These are phyloP conservation scores for Acanthamoeba triangularis DNA, from an alignment of 208 protist species.

Conservation along the genomic window DNA sequence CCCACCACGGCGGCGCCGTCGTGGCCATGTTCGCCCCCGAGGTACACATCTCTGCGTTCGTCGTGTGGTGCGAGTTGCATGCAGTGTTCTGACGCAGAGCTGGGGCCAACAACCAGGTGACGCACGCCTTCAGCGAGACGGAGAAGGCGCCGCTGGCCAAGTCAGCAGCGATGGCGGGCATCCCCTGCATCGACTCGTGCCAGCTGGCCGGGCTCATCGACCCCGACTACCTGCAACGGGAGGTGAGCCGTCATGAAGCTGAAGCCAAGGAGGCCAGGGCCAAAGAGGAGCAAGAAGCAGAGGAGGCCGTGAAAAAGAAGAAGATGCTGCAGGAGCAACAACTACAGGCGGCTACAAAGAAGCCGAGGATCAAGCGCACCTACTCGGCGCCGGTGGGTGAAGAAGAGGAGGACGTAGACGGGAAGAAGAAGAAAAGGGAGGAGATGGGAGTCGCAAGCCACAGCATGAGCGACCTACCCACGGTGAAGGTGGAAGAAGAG, in stretches of 20 bases:
- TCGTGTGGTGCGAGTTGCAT: too few relatives aligned
- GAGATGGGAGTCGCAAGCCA: too few relatives aligned
- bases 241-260: not conserved
- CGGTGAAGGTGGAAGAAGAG: not conserved
- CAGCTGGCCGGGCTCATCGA: not conserved
- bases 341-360: not conserved
- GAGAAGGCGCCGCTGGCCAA: not conserved
- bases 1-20: not conserved
- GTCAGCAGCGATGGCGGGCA: not conserved
- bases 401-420: too few relatives aligned
- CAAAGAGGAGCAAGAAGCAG: not conserved
- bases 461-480: not conserved
- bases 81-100: too few relatives aligned
- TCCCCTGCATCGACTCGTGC: not conserved
- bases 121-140: not conserved
- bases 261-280: not conserved
- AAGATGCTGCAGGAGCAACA: not conserved
- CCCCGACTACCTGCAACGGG: not conserved
- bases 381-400: not conserved
- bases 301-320: not conserved
- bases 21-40: not conserved
- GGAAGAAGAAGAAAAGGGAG: not conserved
- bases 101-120: conserved; percentile 19
- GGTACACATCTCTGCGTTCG: too few relatives aligned
- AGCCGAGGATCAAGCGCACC: not conserved